Base-by-base conservation (phyloP, 805 yeast genomes). In the Saccharomycopsis microspora region DNA sequence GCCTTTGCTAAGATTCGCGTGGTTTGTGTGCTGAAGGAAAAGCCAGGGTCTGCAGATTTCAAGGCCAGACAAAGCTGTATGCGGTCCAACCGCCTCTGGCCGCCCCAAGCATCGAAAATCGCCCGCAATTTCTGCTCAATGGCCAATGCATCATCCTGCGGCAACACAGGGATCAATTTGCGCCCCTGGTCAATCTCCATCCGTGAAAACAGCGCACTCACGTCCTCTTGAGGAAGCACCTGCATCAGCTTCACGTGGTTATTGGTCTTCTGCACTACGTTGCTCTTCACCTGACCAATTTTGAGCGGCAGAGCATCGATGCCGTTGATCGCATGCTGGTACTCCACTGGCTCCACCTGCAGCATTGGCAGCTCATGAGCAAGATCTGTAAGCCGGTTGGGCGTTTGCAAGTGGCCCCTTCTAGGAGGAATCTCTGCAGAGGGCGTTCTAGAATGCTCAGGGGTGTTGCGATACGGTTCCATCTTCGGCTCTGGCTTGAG, bases 1-100 rank as follows among this genome's bases (percentile, higher is more conserved):
- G 80, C 61, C 57, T 73, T 72, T 48, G 82, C 73, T 83, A 82
- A 79, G 36, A 82, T 64, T 45, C 67, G 60, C 33, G 81, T 74
- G 1, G 87, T 34, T 34, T 8, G 10, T n/a, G 36, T n/a, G 10
- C n/a, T n/a, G n/a, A 34, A 34, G 36, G 8, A n/a, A 8, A 8
- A 34, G 36, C 36, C 36, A 34, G 19, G 19, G 19, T 19, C 19
- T 19, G 19, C 19, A 19, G 19, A 19, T 19, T 19, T 19, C 19
- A 19, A 19, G 19, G 19, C 19, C 19, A 19, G 19, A 19, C 19
- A 19, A 19, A 19, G 19, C 19, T 19, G 19, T 85, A 85, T 39
- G 74, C 19, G 19, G 19, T 19, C 19, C 19, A 19, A 8, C 36
- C 36, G 70, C 40, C 67, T 64, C 54, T 74, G 68, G 32, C 69